Evolutionary conservation across 768 basidiomycete genomes (phyloP).

Genomic region (Russula olivacea): DNA sequence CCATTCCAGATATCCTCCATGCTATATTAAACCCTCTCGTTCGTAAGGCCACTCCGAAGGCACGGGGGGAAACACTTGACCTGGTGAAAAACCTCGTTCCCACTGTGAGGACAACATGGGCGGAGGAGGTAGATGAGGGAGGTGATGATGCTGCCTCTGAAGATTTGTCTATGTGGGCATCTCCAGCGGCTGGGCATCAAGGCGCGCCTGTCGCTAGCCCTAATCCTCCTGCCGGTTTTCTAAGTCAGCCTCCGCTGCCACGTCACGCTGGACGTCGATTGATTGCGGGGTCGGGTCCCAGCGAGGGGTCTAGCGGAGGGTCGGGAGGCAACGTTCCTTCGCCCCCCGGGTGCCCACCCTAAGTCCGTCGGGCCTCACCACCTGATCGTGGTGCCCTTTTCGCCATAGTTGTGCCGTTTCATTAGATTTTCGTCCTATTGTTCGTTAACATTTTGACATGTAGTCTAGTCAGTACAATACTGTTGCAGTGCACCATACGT

Average conservation of each 20-base stretch:
- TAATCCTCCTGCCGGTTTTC: too few relatives aligned
- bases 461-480: background rate
- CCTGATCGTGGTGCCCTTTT: background rate
- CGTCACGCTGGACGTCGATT: background rate
- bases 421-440: background rate
- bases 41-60: background rate
- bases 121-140: background rate
- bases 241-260: background rate
- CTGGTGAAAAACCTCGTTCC: background rate
- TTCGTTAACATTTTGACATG: background rate
- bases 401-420: background rate
- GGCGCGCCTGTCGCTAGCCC: background rate
- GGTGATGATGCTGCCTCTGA: too few relatives aligned
- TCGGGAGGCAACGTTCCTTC: too few relatives aligned
- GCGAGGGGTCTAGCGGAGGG: too few relatives aligned
- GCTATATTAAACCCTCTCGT: background rate
- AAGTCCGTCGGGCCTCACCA: too few relatives aligned
- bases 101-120: background rate
- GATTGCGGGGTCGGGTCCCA: too few relatives aligned
- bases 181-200: background rate
- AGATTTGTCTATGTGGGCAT: background rate
- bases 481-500: background rate
- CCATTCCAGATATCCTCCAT: background rate
- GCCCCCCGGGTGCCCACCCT: too few relatives aligned
- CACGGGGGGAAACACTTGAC: too few relatives aligned